These are phyloP conservation scores for Bromus sterilis DNA, from an alignment of 176 grass and related monocot genomes.

Conservation along the genomic window DNA sequence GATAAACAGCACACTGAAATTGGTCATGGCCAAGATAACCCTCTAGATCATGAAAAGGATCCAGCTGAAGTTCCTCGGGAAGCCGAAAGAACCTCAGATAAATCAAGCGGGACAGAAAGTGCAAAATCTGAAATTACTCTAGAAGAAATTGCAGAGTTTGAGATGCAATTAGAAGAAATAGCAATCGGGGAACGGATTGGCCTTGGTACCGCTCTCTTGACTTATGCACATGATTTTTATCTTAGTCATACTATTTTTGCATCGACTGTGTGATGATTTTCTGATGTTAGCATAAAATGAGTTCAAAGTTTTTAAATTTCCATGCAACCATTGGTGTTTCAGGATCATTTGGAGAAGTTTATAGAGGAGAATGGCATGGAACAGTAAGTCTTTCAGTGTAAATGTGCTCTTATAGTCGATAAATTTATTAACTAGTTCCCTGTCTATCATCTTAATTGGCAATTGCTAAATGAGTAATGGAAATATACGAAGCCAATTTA, in stretches of 20 bases:
- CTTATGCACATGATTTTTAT: background rate
- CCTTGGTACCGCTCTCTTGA: slow-evolving; percentile 61
- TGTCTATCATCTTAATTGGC: slow-evolving; percentile 3
- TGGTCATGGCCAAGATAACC: slow-evolving; percentile 43
- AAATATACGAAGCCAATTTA: background rate
- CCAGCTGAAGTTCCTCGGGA: slow-evolving; percentile 48
- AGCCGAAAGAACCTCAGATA: slow-evolving; percentile 74
- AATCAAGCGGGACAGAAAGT: slow-evolving; percentile 84
- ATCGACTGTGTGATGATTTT: background rate
- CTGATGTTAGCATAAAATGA: background rate
- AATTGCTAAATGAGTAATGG: background rate
- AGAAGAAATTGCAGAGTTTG: slow-evolving; percentile 78
- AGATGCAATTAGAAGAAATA: slow-evolving; percentile 97
- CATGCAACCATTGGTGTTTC: slow-evolving; percentile 9
- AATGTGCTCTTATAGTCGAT: background rate
- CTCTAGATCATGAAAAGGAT: slow-evolving; percentile 48
- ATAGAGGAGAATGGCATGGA: slow-evolving; percentile 99
- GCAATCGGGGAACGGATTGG: slow-evolving; percentile 83
- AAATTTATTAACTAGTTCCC: background rate
- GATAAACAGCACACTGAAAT: slow-evolving; percentile 41
- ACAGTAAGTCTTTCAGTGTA: slow-evolving; percentile 61
- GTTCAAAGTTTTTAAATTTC: background rate
- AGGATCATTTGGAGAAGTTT: slow-evolving; percentile 99
- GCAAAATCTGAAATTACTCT: slow-evolving; percentile 70
- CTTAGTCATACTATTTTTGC: slow-evolving; percentile 1